These are phyloP conservation scores for Saccharomycopsis amapae DNA, from an alignment of 805 yeast species.

Conservation along the genomic window DNA sequence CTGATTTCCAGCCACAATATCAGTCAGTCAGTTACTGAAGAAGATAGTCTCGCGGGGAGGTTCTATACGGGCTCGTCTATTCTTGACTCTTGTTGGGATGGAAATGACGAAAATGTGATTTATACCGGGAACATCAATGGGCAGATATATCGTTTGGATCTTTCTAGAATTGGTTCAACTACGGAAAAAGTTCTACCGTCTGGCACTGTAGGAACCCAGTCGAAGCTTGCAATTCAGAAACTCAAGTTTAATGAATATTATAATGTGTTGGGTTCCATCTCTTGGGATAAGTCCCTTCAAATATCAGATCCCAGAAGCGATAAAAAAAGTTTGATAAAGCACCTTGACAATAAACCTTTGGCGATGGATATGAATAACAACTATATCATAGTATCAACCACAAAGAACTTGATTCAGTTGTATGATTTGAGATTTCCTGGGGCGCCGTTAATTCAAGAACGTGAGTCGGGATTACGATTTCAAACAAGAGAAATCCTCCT, in stretches of 20 bases:
- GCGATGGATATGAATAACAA: conserved; percentile 12
- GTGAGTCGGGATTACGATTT: conserved; percentile 18
- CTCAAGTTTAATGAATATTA: neutral
- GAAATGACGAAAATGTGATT: neutral
- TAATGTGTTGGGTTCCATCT: conserved; percentile 7
- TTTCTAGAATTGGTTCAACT: neutral
- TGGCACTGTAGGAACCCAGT: conserved; percentile 1
- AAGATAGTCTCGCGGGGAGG: neutral
- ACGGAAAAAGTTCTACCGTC: neutral
- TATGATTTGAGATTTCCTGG: conserved; percentile 11
- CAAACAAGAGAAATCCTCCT: conserved; percentile 15
- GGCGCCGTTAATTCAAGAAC: conserved; percentile 3
- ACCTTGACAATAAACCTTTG: conserved; percentile 9
- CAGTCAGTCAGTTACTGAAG: neutral
- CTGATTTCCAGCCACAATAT: neutral
- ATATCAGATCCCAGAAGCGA: conserved; percentile 3
- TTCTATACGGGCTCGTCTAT: conserved; percentile 13
- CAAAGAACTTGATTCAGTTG: conserved; percentile 6
- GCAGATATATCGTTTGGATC: conserved; percentile 7
- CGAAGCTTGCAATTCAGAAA: conserved; percentile 10
- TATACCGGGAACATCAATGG: conserved; percentile 21
- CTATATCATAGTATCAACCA: conserved; percentile 8
- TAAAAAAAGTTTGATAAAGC: neutral
- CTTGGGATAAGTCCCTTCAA: conserved; percentile 19
- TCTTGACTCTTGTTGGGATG: conserved; percentile 19